Conservation (phyloP, 352 stramenopile genomes). For the Phytophthora megakarya region DNA sequence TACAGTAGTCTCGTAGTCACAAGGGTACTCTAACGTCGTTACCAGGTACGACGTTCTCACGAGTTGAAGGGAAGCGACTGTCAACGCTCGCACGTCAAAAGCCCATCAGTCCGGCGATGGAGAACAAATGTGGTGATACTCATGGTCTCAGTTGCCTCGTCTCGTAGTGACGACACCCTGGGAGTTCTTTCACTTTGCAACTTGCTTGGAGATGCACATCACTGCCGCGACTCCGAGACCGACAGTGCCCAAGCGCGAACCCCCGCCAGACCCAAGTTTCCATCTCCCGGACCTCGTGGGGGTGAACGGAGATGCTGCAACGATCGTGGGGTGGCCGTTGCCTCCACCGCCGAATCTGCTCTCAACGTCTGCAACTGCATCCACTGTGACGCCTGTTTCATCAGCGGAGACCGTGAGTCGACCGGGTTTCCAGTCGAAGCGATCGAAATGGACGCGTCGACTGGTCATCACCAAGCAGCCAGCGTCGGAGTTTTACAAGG, state of each 20-base stretch:
- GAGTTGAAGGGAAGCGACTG: no score
- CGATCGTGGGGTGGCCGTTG: conserved; percentile 27
- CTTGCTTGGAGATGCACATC: conserved; percentile 41
- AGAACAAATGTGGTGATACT: no score
- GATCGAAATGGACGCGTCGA: conserved; percentile 64
- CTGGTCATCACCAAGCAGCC: conserved; percentile 89
- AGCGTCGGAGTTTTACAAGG: conserved; percentile 87
- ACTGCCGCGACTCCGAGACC: conserved; percentile 25
- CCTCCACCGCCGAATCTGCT: conserved; percentile 29
- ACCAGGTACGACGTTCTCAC: no score
- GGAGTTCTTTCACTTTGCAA: conserved; percentile 36
- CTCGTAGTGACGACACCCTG: conserved; percentile 38
- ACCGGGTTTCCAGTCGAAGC: conserved; percentile 32
- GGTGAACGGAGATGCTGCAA: conserved; percentile 10
- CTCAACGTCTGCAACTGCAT: conserved; percentile 15
- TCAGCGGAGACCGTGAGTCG: conserved; percentile 3
- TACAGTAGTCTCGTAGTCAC: no score
- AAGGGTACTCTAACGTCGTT: no score
- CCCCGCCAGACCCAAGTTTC: conserved; percentile 21
- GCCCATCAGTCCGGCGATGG: no score
- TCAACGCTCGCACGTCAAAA: no score
- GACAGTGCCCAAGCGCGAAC: conserved; percentile 22
- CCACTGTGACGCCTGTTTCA: conserved; percentile 14
- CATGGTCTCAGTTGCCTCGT: conserved; percentile 31
- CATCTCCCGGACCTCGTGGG: conserved; percentile 28